Evolutionary conservation across 306 rosid genomes (phyloP), one percentile per base, ranked within the genome.

Genomic region (Dryas drummondii): DNA sequence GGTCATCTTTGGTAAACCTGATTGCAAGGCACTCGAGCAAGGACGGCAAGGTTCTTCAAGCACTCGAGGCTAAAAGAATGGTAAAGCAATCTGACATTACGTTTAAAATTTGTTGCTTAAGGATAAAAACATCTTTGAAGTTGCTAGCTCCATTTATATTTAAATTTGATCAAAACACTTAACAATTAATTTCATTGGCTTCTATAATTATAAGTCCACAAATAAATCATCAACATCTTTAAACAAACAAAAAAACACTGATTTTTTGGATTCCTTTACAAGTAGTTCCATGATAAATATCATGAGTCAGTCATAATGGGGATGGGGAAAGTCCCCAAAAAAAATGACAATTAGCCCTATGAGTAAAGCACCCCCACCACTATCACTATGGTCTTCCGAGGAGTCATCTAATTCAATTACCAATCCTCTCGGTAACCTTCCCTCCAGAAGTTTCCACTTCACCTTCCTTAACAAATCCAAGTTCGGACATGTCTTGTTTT

Each of bases 401-500:
- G 22, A 46, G 68, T 71, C 49, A 10, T 73, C 60, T 76, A 40
- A 72, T 58, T 77, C 41, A 61, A 70, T 71, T 76, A 71, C 76
- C 82, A 68, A 90, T 79, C 70, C 80, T 85, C 64, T 77, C 65
- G 0, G 76, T 41, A 42, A 41, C 74, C 59, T 74, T 78, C 61
- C 74, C 90, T 40, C 54, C 74, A 59, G 72, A 74, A 69, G 19
- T 68, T 49, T 73, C 82, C 50, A 5, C 37, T 48, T 72, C 75
- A 11, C 15, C 49, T 68, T 68, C 86, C 56, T 77, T 85, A 7
- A 72, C 70, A 73, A 94, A 94, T 78, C 99, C 99, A 72, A 94
- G 97, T 82, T 94, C 97, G 15, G 88, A 76, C 90, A 94, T 80
- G 87, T 92, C 97, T 81, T 94, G 99, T 70, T 92, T 92, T 46